Evolutionary conservation across 2,329 filamentous ascomycete genomes (phyloP).

Genomic region (Penicillium rolfsii): DNA sequence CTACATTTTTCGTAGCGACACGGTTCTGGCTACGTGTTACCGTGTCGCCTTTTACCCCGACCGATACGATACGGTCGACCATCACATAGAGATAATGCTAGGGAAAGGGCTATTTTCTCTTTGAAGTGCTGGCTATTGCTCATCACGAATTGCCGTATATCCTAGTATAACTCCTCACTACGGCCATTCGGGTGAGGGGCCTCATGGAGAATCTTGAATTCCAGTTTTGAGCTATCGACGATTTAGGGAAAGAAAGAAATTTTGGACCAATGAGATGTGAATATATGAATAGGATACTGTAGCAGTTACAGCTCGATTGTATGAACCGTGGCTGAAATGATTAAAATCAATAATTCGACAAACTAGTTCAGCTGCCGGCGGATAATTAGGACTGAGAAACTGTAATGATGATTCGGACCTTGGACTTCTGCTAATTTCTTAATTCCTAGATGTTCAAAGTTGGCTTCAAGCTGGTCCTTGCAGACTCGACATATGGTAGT

Average conservation of each 20-base stretch:
- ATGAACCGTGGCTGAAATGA: background rate
- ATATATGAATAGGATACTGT: background rate
- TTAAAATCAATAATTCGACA: too few species aligned
- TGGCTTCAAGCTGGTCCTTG: background rate
- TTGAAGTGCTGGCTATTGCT: background rate
- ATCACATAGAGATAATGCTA: background rate
- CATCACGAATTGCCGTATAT: background rate
- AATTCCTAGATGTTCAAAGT: background rate
- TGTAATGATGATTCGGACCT: background rate
- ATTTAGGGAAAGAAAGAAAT: background rate
- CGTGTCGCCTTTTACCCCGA: background rate
- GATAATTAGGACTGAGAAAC: too few species aligned
- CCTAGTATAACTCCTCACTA: background rate
- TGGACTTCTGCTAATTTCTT: background rate
- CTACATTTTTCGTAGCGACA: background rate
- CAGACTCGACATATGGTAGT: background rate
- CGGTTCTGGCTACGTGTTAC: background rate
- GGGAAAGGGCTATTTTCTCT: background rate
- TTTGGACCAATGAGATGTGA: background rate
- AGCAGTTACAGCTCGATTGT: background rate
- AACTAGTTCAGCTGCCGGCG: too few species aligned
- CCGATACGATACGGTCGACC: background rate
- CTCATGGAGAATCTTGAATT: background rate
- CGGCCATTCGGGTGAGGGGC: background rate
- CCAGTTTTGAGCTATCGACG: background rate